Evolutionary conservation across 345 rosid species (phyloP), one percentile per base, ranked within the genome.

Genomic region (Chamaenerion angustifolium): DNA sequence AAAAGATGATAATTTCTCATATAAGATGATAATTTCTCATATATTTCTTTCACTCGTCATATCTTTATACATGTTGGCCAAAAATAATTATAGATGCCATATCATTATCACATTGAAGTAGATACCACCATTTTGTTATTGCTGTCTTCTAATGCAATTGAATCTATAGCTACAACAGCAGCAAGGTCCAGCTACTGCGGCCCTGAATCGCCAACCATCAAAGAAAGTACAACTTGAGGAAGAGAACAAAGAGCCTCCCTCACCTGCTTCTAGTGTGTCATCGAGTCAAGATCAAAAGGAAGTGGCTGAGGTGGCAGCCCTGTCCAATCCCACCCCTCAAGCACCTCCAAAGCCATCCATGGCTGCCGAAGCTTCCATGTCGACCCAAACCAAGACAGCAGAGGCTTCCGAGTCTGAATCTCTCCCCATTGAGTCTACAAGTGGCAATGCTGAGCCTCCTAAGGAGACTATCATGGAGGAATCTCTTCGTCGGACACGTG

Each of bases 181-280:
- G 45, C 77, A 51, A 61, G 68, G 54, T 54, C 52, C 56, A 27
- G 52, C 70, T 15, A 68, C 78, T 10, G 11, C 57, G 49, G 57
- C 60, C 19, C 61, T 67, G 23, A 80, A 65, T 43, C 60, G 63
- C 40, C 81, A 72, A 68, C 70, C 72, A 48, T 37, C 72, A 41
- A 10, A 68, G 15, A 52, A 42, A 21, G 37, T 56, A 45, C 76
- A 10, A 40, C 68, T 68, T n/a, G 79, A 66, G 60, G 3, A 60
- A 15, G 79, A 66, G 60, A 2, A 58, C 0, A 89, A 82, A 66
- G 87, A 78, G 68, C 76, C 75, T 14, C 65, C 75, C 56, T 81
- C 86, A 45, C 75, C 84, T 31, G 35, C 77, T 12, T 83, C 95
- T 31, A 79, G 88, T 63, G 73, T 76, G 43, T 78, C 93, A 16